These are phyloP conservation scores for Fusarium transvaalense DNA, from an alignment of 2,329 filamentous ascomycete genomes.

Conservation along the genomic window DNA sequence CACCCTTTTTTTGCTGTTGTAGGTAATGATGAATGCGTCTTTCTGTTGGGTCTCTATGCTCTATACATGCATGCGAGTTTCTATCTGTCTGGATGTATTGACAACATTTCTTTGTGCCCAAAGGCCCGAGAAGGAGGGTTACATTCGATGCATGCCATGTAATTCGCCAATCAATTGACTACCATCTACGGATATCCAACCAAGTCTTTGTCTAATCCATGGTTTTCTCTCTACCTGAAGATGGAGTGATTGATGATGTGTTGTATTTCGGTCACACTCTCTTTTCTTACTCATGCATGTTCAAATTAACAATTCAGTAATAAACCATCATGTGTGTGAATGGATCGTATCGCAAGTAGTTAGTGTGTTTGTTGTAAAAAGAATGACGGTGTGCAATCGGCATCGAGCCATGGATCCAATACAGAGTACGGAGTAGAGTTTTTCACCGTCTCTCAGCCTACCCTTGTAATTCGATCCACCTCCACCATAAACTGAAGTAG, in stretches of 20 bases:
- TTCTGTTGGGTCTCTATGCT: constrained; percentile 33
- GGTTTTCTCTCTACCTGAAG: constrained; percentile 11
- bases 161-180: constrained; percentile 11
- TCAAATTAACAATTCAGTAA: neutral
- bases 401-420: constrained; percentile 23
- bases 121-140: constrained; percentile 27
- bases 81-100: constrained; percentile 9
- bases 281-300: constrained; percentile 5
- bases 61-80: neutral
- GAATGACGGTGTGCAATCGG: constrained; percentile 39
- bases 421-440: constrained; percentile 19
- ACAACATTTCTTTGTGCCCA: constrained; percentile 26
- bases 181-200: no score
- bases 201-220: neutral
- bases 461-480: constrained; percentile 12
- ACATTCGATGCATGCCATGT: constrained; percentile 21
- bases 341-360: neutral
- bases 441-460: constrained; percentile 38
- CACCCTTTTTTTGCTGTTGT: neutral
- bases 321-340: constrained; percentile 1
- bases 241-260: constrained; percentile 13
- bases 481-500: constrained; percentile 22
- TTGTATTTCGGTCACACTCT: constrained; percentile 22
- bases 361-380: constrained; percentile 10
- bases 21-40: neutral